These are phyloP conservation scores for Anthostomella pinea DNA, from an alignment of 2,329 filamentous ascomycete genomes.

Conservation along the genomic window DNA sequence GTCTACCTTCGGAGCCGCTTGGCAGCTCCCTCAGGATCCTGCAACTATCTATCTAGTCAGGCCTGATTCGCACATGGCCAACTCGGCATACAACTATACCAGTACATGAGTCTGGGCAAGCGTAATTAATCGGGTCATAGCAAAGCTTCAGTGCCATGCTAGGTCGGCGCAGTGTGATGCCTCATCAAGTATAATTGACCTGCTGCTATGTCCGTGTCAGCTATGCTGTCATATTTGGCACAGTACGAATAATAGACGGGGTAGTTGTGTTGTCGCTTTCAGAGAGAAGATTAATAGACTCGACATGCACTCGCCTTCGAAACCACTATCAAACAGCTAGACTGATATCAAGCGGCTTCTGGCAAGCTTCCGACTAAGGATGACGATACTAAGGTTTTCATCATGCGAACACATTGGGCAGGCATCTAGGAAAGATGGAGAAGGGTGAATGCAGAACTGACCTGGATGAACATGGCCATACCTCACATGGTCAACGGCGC, in stretches of 20 bases:
- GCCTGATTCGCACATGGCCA: no score
- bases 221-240: no score
- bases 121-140: no score
- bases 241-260: neutral
- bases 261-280: conserved; percentile 28
- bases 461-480: conserved; percentile 15
- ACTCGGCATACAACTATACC: no score
- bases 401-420: conserved; percentile 52
- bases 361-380: conserved; percentile 81
- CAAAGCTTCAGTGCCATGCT: no score
- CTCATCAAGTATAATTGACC: no score
- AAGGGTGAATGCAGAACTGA: conserved; percentile 19
- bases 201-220: no score
- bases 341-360: conserved; percentile 29
- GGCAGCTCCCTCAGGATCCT: no score
- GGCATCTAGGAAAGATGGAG: neutral
- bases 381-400: conserved; percentile 89
- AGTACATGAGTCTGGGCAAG: no score
- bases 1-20: no score
- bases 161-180: no score
- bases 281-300: conserved; percentile 57
- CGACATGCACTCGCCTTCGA: conserved; percentile 35
- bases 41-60: no score
- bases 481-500: neutral
- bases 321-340: conserved; percentile 27